phyloP scores from a whole-genome alignment of 2,329 filamentous ascomycete genomes.

The Fusarium pininemorale region DNA sequence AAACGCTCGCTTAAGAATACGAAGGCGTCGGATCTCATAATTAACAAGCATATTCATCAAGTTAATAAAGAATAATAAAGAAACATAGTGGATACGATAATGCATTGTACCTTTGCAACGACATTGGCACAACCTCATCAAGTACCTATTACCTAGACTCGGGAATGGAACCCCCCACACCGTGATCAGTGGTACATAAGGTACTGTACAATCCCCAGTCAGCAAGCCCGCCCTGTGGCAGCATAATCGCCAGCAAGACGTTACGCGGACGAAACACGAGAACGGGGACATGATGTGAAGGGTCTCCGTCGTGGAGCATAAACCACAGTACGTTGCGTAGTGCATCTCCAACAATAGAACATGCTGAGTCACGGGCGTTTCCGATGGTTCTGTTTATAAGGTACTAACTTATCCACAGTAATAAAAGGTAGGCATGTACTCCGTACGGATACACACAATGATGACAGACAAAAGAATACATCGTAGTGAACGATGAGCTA shows the following conservation, averaged over 20 bases:
- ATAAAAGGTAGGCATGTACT: not conserved
- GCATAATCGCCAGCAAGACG: conserved; percentile 8
- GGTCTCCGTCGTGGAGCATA: conserved; percentile 3
- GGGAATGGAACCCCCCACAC: not conserved
- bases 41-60: not conserved
- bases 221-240: not conserved
- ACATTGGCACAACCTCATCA: not conserved
- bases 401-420: not conserved
- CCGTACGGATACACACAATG: not conserved
- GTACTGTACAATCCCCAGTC: not conserved
- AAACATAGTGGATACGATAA: conserved; percentile 3
- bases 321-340: not conserved
- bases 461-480: not conserved
- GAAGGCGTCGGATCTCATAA: not conserved
- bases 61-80: conserved; percentile 1
- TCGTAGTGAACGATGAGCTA: not conserved
- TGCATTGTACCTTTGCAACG: not conserved
- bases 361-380: not conserved
- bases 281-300: conserved; percentile 7
- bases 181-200: conserved; percentile 2
- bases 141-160: not conserved
- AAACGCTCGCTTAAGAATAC: conserved; percentile 1
- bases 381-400: not conserved
- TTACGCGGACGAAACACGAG: conserved; percentile 35
- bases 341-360: conserved; percentile 5